Percentiles rank a stretch among this genome's conserved stretches.
Evolutionary conservation across 495 filamentous ascomycete genomes (phyloP).

Genomic region (Chaetomium fimeti): DNA sequence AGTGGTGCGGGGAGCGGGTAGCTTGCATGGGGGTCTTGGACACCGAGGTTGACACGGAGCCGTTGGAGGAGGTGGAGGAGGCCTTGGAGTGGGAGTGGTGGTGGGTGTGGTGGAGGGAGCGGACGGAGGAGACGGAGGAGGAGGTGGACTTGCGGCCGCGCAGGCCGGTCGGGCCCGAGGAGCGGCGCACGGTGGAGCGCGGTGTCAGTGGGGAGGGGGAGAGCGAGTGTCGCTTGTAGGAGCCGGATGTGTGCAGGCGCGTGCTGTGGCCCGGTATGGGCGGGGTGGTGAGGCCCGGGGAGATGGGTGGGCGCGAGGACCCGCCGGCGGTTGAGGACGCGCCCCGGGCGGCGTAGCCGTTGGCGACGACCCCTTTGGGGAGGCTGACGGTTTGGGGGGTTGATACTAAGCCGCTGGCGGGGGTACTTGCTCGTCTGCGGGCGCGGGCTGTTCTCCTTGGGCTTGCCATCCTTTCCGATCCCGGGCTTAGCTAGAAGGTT

Average conservation of each 20-base stretch:
- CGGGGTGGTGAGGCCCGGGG: constrained; percentile 36
- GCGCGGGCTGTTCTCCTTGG: constrained; percentile 49
- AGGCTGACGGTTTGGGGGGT: constrained; percentile 32
- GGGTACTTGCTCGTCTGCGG: constrained; percentile 57
- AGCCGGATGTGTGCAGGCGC: constrained; percentile 51
- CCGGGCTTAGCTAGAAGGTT: constrained; percentile 47
- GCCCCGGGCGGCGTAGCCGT: constrained; percentile 31
- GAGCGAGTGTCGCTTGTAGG: constrained; percentile 74
- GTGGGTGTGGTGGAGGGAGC: constrained; percentile 82
- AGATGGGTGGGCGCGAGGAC: constrained; percentile 15
- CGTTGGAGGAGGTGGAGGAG: constrained; percentile 85
- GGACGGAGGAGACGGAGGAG: constrained; percentile 88
- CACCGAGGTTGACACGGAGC: constrained; percentile 63
- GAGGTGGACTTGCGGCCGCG: constrained; percentile 94
- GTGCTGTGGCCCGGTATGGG: constrained; percentile 46
- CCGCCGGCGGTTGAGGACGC: neutral
- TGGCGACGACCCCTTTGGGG: constrained; percentile 40
- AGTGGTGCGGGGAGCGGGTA: constrained; percentile 76
- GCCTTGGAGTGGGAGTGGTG: constrained; percentile 93
- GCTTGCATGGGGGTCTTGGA: constrained; percentile 62
- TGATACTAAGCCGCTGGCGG: constrained; percentile 29
- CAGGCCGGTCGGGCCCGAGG: constrained; percentile 59
- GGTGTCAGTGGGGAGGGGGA: constrained; percentile 90
- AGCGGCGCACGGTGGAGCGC: constrained; percentile 75
- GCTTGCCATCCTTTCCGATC: constrained; percentile 45